These are phyloP conservation scores for Entelexis paramagnoliae DNA, from an alignment of 1,139 yeast species.

Conservation along the genomic window DNA sequence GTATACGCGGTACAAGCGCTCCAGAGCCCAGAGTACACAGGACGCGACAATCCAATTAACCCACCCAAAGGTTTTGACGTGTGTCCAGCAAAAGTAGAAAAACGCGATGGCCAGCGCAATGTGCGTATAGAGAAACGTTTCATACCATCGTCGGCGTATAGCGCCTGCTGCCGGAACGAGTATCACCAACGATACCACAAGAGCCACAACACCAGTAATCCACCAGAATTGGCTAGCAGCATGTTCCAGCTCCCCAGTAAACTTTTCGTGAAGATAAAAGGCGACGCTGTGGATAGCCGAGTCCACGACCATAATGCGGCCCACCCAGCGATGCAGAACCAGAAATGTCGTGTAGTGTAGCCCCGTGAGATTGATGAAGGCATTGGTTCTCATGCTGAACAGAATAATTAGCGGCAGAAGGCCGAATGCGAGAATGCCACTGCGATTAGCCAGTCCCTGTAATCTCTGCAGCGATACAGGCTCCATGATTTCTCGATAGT, in stretches of 20 bases:
- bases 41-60: constrained; percentile 14
- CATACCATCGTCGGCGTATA: constrained; percentile 52
- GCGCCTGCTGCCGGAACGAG: constrained; percentile 40
- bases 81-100: constrained; percentile 18
- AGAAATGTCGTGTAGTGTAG: constrained; percentile 53
- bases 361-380: constrained; percentile 46
- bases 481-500: constrained; percentile 12
- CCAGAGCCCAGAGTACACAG: constrained; percentile 12
- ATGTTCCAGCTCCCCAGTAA: constrained; percentile 28
- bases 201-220: constrained; percentile 39
- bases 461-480: constrained; percentile 7
- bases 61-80: constrained; percentile 20
- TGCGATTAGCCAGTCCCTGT: constrained; percentile 17
- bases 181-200: constrained; percentile 37
- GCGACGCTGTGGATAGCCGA: constrained; percentile 29
- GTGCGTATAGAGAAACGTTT: constrained; percentile 38
- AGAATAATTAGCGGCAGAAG: constrained; percentile 41
- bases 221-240: constrained; percentile 31
- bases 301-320: constrained; percentile 42
- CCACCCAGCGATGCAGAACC: constrained; percentile 50
- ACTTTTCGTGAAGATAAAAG: constrained; percentile 26
- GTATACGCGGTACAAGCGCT: constrained; percentile 9
- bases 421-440: constrained; percentile 18
- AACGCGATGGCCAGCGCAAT: constrained; percentile 20
- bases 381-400: constrained; percentile 52